Evolutionary conservation across 139 green algal species (phyloP).

Genomic region (Chlorella sp.): DNA sequence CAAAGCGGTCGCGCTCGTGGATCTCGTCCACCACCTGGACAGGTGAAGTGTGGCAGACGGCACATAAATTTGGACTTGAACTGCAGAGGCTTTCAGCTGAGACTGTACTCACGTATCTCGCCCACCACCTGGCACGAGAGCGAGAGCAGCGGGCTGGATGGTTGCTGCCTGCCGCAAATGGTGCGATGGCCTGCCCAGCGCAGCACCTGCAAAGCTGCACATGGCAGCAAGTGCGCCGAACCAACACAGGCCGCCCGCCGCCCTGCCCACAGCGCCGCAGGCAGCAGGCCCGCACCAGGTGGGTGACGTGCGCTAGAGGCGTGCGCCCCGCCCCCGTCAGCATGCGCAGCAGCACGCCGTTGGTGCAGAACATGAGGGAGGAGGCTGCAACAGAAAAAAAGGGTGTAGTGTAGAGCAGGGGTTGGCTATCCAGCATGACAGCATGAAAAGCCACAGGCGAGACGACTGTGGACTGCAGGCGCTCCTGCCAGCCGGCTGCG

Average conservation of each 20-base stretch:
- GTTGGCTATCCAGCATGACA: not conserved
- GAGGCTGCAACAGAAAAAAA: slow-evolving; percentile 8
- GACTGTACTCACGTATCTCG: too few species aligned
- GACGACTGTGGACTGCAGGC: too few species aligned
- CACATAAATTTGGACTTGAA: too few species aligned
- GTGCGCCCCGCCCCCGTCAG: slow-evolving; percentile 48
- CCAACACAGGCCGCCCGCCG: not conserved
- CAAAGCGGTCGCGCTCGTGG: slow-evolving; percentile 73
- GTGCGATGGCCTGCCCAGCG: too few species aligned
- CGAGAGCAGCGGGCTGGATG: too few species aligned
- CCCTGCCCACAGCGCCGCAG: not conserved
- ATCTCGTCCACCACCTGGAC: slow-evolving; percentile 71
- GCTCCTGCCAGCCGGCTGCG: too few species aligned
- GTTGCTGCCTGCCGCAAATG: too few species aligned
- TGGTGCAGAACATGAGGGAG: slow-evolving; percentile 79
- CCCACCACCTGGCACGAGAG: too few species aligned
- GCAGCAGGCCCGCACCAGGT: slow-evolving; percentile 41
- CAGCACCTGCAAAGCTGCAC: not conserved
- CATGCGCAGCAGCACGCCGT: slow-evolving; percentile 79
- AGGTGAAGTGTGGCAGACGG: too few species aligned
- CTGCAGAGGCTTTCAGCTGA: too few species aligned
- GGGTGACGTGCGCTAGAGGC: slow-evolving; percentile 48
- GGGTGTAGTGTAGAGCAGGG: not conserved
- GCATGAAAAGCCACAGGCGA: too few species aligned
- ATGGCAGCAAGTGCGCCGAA: not conserved